A percentile compares a stretch with the other conserved stretches of the same genome.
phyloP scores from a whole-genome alignment of 306 rosid species.

The Pachyrhizus erosus region DNA sequence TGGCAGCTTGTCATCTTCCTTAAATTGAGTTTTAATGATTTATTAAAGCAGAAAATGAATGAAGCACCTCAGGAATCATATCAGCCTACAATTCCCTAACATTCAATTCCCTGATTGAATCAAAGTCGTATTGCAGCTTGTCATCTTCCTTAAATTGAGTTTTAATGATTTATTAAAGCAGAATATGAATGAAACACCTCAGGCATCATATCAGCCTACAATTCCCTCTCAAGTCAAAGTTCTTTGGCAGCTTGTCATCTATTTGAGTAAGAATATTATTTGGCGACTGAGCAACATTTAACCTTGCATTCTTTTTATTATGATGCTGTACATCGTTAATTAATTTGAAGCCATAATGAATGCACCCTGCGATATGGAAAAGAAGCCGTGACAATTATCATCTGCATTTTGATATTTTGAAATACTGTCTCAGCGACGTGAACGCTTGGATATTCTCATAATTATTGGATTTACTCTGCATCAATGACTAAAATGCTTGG shows the following conservation, averaged over 20 bases:
- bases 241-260: neutral
- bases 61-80: neutral
- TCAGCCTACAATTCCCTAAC: neutral
- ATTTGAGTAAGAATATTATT: neutral
- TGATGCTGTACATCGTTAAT: neutral
- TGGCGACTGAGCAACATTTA: neutral
- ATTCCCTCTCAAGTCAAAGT: neutral
- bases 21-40: neutral
- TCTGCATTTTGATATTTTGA: slow-evolving; percentile 61
- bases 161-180: neutral
- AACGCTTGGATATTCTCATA: slow-evolving; percentile 63
- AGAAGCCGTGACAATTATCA: slow-evolving; percentile 65
- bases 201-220: neutral
- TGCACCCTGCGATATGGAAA: slow-evolving; percentile 62
- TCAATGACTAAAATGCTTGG: slow-evolving; percentile 64
- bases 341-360: slow-evolving; percentile 20
- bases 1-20: neutral
- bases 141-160: neutral
- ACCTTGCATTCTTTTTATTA: neutral
- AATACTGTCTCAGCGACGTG: slow-evolving; percentile 60
- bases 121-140: neutral
- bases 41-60: neutral
- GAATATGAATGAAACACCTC: neutral
- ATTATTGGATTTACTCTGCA: slow-evolving; percentile 55
- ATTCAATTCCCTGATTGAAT: neutral